phyloP scores from a whole-genome alignment of 192 early-diverging fungal species.

The Umbelopsis ramanniana region DNA sequence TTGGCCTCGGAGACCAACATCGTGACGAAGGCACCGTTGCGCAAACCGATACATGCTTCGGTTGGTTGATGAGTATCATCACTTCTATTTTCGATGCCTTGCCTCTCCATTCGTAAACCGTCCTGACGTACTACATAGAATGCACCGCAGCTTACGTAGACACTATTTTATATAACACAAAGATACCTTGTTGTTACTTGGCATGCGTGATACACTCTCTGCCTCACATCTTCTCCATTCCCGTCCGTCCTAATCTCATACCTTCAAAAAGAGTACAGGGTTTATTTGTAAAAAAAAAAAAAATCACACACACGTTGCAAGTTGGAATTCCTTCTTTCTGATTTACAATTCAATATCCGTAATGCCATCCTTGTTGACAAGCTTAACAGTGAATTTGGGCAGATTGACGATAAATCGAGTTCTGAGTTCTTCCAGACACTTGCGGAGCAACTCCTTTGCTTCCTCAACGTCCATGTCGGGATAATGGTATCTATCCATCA shows the following conservation, averaged over 20 bases:
- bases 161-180: too few species aligned
- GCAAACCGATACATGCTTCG: not conserved
- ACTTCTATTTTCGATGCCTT: constrained; percentile 6
- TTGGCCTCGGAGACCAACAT: not conserved
- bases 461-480: constrained; percentile 82
- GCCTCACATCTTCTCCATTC: not conserved
- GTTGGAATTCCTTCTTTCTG: not conserved
- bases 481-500: constrained; percentile 92
- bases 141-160: too few species aligned
- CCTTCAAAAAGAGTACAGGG: constrained; percentile 13
- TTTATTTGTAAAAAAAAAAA: constrained; percentile 17
- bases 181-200: too few species aligned
- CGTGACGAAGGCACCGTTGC: not conserved
- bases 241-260: not conserved
- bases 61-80: not conserved
- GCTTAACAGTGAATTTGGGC: constrained; percentile 82
- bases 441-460: constrained; percentile 78
- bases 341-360: constrained; percentile 60
- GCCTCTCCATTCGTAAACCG: not conserved
- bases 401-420: constrained; percentile 85
- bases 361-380: constrained; percentile 88
- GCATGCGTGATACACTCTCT: not conserved
- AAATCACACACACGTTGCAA: not conserved
- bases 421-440: constrained; percentile 85
- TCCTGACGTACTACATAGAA: not conserved